A percentile compares a stretch with the other conserved stretches of the same genome.
Evolutionary conservation across 768 basidiomycete genomes (phyloP).

Genomic region (Rhodotorula taiwanensis): DNA sequence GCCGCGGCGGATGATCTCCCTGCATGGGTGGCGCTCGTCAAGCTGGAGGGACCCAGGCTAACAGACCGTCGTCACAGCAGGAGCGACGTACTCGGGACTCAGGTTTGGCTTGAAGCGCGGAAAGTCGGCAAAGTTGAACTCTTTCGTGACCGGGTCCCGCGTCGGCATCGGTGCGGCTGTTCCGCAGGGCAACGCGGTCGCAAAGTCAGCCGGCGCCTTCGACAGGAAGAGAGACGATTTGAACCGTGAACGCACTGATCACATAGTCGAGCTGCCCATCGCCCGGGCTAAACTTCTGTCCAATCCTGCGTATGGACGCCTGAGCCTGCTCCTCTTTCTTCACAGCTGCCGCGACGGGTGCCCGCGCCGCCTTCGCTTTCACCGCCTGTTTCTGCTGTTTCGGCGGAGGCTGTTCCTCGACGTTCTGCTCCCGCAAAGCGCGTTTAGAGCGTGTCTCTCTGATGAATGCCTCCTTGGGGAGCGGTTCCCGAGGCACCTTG

Average conservation of each 20-base stretch:
- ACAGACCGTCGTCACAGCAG: no score
- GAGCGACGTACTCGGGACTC: slow-evolving; percentile 1
- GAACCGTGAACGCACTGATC: background rate
- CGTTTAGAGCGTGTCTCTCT: no score
- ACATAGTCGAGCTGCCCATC: slow-evolving; percentile 22
- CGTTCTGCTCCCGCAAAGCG: no score
- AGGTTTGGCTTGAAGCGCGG: slow-evolving; percentile 22
- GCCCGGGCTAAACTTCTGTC: slow-evolving; percentile 7
- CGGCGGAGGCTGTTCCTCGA: no score
- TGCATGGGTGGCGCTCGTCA: no score
- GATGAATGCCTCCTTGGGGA: no score
- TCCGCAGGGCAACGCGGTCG: rapidly evolving
- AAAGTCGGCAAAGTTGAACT: slow-evolving; percentile 16
- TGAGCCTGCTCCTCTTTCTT: background rate
- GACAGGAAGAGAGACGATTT: background rate
- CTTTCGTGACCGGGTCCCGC: background rate
- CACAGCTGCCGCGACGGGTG: background rate
- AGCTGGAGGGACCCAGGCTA: no score
- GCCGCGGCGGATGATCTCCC: slow-evolving; percentile 17
- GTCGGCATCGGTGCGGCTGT: slow-evolving; percentile 14
- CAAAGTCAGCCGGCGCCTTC: no score
- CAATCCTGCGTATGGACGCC: background rate
- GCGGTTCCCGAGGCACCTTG: no score
- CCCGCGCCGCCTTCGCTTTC: background rate
- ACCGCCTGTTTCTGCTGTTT: background rate